These are phyloP conservation scores for Leishmania major DNA, from an alignment of 208 protist species.

Conservation along the genomic window DNA sequence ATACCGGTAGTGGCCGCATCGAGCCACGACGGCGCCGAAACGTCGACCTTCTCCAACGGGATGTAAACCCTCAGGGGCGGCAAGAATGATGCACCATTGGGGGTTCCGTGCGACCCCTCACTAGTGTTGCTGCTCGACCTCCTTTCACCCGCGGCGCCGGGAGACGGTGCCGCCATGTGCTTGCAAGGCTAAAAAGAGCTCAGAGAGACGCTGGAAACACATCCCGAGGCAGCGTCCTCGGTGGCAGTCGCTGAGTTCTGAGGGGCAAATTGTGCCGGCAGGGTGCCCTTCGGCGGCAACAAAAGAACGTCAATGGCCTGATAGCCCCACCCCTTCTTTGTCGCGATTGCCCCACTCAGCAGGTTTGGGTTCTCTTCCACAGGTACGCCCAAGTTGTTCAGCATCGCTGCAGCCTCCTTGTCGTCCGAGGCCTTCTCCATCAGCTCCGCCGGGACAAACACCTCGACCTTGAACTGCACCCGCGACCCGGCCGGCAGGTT, in stretches of 20 bases:
- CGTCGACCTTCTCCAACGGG: not conserved
- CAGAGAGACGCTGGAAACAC: not conserved
- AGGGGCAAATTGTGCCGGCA: not conserved
- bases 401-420: constrained; percentile 29
- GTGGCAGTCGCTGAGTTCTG: not conserved
- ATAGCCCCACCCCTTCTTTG: constrained; percentile 30
- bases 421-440: constrained; percentile 27
- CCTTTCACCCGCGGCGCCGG: not conserved
- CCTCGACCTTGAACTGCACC: constrained; percentile 31
- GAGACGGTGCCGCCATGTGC: too few relatives aligned
- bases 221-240: not conserved
- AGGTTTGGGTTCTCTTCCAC: constrained; percentile 21
- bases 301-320: constrained; percentile 21
- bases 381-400: constrained; percentile 24
- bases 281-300: not conserved
- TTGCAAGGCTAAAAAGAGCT: not conserved
- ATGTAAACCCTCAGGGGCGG: constrained; percentile 10
- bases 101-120: not conserved
- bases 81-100: not conserved
- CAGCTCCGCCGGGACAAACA: constrained; percentile 20
- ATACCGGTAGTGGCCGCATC: constrained; percentile 16
- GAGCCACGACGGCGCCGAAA: constrained; percentile 16
- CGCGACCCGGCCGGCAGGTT: constrained; percentile 24
- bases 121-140: not conserved
- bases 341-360: constrained; percentile 19